These are phyloP conservation scores for Chaetomium tenue DNA, from an alignment of 495 filamentous ascomycete genomes.

Conservation along the genomic window DNA sequence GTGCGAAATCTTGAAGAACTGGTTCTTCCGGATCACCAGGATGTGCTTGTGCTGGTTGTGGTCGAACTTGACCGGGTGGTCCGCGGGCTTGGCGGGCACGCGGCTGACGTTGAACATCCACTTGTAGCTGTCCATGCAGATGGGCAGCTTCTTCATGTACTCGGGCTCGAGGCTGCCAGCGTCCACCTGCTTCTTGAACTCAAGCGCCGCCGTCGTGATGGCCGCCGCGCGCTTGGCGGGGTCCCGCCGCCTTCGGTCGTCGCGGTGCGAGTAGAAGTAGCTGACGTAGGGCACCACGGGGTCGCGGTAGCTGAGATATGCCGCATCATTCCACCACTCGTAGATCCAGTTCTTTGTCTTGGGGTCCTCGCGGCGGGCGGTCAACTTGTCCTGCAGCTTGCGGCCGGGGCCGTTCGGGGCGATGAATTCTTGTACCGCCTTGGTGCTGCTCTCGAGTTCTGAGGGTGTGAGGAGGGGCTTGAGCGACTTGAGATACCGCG, in stretches of 20 bases:
- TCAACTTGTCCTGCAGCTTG: slow-evolving; percentile 81
- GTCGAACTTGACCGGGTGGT: slow-evolving; percentile 80
- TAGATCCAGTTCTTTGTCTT: slow-evolving; percentile 88
- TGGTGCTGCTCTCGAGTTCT: slow-evolving; percentile 74
- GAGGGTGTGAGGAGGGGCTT: slow-evolving; percentile 70
- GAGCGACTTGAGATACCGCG: slow-evolving; percentile 89
- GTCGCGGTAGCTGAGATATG: slow-evolving; percentile 90
- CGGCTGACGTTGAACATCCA: slow-evolving; percentile 98
- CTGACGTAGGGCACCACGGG: slow-evolving; percentile 97
- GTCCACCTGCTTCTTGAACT: slow-evolving; percentile 94
- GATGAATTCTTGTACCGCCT: slow-evolving; percentile 79
- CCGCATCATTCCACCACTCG: slow-evolving; percentile 96
- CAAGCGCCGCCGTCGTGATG: slow-evolving; percentile 76
- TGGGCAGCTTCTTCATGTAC: slow-evolving; percentile 93
- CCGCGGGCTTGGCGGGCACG: slow-evolving; percentile 75
- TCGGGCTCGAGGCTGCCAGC: slow-evolving; percentile 83
- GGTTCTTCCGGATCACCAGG: slow-evolving; percentile 87
- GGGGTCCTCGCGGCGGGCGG: slow-evolving; percentile 78
- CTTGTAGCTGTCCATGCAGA: slow-evolving; percentile 96
- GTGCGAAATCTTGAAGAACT: slow-evolving; percentile 85
- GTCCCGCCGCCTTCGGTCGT: slow-evolving; percentile 83
- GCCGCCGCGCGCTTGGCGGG: slow-evolving; percentile 92
- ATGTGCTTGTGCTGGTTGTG: slow-evolving; percentile 77
- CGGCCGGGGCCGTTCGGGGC: slow-evolving; percentile 78
- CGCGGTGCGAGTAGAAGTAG: slow-evolving; percentile 98